Conservation (phyloP, 768 basidiomycete species). For the Glaciozyma martinii region DNA sequence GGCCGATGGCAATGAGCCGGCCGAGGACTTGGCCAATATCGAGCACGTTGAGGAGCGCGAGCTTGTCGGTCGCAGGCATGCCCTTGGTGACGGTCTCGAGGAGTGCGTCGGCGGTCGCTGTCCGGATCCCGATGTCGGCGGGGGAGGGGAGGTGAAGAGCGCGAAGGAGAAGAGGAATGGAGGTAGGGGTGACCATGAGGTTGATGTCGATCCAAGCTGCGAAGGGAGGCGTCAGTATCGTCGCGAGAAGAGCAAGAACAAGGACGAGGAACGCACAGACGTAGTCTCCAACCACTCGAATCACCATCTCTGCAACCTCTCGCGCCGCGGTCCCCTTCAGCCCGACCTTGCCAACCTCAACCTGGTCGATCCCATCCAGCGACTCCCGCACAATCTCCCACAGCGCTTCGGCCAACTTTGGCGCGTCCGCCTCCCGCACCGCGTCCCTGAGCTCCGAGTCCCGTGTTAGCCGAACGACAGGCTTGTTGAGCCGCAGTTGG, state of each 20-base stretch:
- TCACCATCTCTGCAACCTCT: slow-evolving; percentile 85
- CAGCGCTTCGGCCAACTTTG: slow-evolving; percentile 74
- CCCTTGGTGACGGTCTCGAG: slow-evolving; percentile 83
- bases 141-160: slow-evolving; percentile 64
- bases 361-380: slow-evolving; percentile 36
- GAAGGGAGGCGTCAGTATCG: neutral
- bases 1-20: slow-evolving; percentile 52
- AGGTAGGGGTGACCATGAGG: slow-evolving; percentile 81
- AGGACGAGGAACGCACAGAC: slow-evolving; percentile 60
- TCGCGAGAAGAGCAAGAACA: neutral
- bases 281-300: slow-evolving; percentile 84
- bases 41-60: slow-evolving; percentile 80
- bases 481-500: slow-evolving; percentile 76
- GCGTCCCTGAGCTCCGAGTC: slow-evolving; percentile 81
- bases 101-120: slow-evolving; percentile 71
- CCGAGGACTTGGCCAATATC: slow-evolving; percentile 73
- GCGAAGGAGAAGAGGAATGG: slow-evolving; percentile 73
- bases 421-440: slow-evolving; percentile 76
- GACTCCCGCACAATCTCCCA: slow-evolving; percentile 70
- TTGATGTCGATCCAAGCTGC: slow-evolving; percentile 97
- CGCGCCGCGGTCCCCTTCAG: slow-evolving; percentile 33
- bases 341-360: slow-evolving; percentile 51
- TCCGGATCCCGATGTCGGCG: slow-evolving; percentile 55
- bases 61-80: slow-evolving; percentile 75
- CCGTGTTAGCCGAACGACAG: slow-evolving; percentile 59